Conservation (phyloP, 768 basidiomycete species). For the Mycena haematopus region DNA sequence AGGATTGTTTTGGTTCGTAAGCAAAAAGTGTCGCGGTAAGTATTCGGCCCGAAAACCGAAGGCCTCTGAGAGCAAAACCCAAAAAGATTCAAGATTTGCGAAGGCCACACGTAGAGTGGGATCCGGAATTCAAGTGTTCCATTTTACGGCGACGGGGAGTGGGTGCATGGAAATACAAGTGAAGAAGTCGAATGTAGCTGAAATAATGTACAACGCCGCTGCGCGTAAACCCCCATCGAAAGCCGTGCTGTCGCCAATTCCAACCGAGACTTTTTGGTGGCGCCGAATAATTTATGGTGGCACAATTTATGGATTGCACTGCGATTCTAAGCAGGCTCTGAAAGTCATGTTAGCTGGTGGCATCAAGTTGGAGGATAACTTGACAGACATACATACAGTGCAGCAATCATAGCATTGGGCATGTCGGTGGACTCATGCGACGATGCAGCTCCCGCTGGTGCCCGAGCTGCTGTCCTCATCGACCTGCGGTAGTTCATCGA, state of each 20-base stretch:
- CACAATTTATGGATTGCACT: not conserved
- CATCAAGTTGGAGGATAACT: not conserved
- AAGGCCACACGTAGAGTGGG: too few relatives aligned
- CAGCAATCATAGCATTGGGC: not conserved
- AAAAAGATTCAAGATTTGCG: too few relatives aligned
- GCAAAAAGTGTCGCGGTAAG: too few relatives aligned
- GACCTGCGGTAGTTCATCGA: constrained; percentile 18
- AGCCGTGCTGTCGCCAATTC: constrained; percentile 18
- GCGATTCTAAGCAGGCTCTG: not conserved
- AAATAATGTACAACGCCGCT: constrained; percentile 21
- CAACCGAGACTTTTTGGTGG: constrained; percentile 24
- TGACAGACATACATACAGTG: not conserved
- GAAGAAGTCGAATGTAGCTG: constrained; percentile 12
- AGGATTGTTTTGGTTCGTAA: too few relatives aligned
- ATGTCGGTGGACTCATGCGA: constrained; percentile 12
- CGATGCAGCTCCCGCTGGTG: constrained; percentile 23
- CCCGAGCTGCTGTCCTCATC: constrained; percentile 24
- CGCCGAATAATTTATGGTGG: constrained; percentile 16
- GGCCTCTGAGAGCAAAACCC: too few relatives aligned
- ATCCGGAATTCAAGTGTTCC: not conserved
- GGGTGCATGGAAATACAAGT: not conserved
- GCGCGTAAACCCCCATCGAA: constrained; percentile 15
- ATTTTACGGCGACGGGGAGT: constrained; percentile 4
- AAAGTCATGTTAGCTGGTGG: not conserved
- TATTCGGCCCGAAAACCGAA: too few relatives aligned